Base-by-base conservation (phyloP, 345 rosid genomes). In the Lagerstroemia speciosa region DNA sequence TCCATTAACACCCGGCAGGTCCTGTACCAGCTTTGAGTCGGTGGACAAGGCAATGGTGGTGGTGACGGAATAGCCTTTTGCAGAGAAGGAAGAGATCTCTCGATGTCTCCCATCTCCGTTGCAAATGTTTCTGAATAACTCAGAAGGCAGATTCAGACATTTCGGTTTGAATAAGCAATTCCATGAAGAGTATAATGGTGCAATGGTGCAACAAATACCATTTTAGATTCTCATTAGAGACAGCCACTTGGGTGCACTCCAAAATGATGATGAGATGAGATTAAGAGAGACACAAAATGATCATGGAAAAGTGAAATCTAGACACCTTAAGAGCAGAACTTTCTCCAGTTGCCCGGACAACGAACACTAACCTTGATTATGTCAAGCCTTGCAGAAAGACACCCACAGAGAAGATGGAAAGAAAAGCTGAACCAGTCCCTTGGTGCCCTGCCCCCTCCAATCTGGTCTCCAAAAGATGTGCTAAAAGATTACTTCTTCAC, bases 381-480 rank as follows among this genome's bases (percentile, higher is more conserved):
- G 24, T 26, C 14, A 53, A 22, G 60, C 24, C 60, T 26, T 8
- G 60, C 29, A 19, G 12, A 58, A 19, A 17, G 57, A 52, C 26
- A 58, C 14, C 33, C 63, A 14, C 12, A 12, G 34, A 27, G 63
- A 53, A 48, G 53, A 16, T 20, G 17, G 14, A 5, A n/a, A 53
- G 60, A 7, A 1, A n/a, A 22, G 30, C 60, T 53, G 29, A 53
- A 53, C 10, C 60, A 53, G 30, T 14, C 63, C 20, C 29, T 16
- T 5, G 63, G 63, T 58, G 63, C 63, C 63, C 63, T 30, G 63
- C 14, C 63, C 63, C 34, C 63, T 58, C 63, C 63, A n/a, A 58
- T 29, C 15, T 29, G 29, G 32, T n/a, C 63, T 58, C 60, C 34
- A 27, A 29, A 14, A 58, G 32, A 24, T 26, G 1, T 16, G 6